Evolutionary conservation across 176 grass and related monocot species (phyloP).

Genomic region (Otatea glauca): DNA sequence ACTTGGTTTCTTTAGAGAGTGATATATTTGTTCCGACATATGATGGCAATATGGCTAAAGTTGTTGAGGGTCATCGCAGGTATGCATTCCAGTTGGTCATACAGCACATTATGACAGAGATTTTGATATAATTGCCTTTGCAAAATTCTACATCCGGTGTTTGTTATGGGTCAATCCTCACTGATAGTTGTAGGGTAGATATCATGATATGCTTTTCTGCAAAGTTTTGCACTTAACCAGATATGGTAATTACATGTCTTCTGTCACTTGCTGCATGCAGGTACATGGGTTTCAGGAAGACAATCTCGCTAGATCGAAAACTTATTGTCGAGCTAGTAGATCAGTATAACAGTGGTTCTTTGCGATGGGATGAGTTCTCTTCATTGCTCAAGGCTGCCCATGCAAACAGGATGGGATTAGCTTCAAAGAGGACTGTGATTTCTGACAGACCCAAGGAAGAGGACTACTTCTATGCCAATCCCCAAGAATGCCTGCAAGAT

Average conservation of each 20-base stretch:
- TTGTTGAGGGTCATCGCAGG: neutral
- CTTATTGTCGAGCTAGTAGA: constrained; percentile 82
- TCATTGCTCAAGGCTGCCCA: constrained; percentile 73
- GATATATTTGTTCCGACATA: constrained; percentile 96
- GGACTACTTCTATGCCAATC: constrained; percentile 93
- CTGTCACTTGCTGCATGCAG: neutral
- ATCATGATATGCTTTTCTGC: neutral
- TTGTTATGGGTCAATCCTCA: neutral
- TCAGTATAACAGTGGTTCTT: constrained; percentile 63
- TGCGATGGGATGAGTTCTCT: constrained; percentile 93
- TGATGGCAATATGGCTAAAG: constrained; percentile 91
- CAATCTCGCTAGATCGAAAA: constrained; percentile 76
- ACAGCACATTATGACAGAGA: neutral
- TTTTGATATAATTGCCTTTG: neutral
- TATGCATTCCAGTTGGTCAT: neutral
- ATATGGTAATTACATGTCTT: neutral
- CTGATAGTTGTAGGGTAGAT: neutral
- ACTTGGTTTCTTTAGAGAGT: constrained; percentile 90
- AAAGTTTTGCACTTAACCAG: neutral
- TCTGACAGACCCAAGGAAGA: constrained; percentile 94
- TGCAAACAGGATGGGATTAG: constrained; percentile 70
- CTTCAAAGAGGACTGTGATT: constrained; percentile 67
- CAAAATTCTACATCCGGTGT: neutral
- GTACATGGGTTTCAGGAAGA: constrained; percentile 69
- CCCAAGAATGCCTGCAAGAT: constrained; percentile 80